Evolutionary conservation across 108 stramenopile species (phyloP), one percentile per base, ranked within the genome.

Genomic region (Skeletonema menzelii): DNA sequence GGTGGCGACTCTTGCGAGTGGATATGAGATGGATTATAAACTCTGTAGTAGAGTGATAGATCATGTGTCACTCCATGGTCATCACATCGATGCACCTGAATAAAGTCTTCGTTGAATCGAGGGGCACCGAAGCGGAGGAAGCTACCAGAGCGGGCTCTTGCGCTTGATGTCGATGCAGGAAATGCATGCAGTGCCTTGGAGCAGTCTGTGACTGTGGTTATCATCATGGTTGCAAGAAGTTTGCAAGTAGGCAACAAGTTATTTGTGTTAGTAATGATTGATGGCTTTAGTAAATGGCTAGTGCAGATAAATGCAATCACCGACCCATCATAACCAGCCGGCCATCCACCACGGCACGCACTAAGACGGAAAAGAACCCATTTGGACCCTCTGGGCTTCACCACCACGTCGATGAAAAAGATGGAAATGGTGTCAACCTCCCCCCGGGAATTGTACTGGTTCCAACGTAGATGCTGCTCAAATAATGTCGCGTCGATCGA

Each of bases 21-120:
- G 26, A 81, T 46, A 38, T 22, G 22, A 19, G 80, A 73, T 46
- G 80, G 80, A 75, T 75, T 66, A 35, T 81, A 81, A 24, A 81
- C 28, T 20, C 80, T 67, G 58, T 75, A 81, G 34, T 69, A 73
- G 63, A 69, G 53, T 56, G 30, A 69, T 46, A 73, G 49, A 53
- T 53, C 49, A 49, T 67, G 19, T 17, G 27, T 31, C 19, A 56
- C 53, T 3, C 40, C 27, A n/a, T 67, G 24, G 12, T 24, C 17
- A 53, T 67, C 64, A 49, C 27, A 30, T n/a, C 79, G 67, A 10
- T 42, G 56, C 4, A 80, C 72, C 56, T 14, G 63, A 20, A 80
- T 60, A n/a, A 53, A 67, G 35, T 69, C 79, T 64, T 80, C 79
- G 12, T 55, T 63, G 32, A 56, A 80, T 14, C 62, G 60, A 8